Conservation (phyloP, 2,329 filamentous ascomycete genomes). For the Graphium sp. region DNA sequence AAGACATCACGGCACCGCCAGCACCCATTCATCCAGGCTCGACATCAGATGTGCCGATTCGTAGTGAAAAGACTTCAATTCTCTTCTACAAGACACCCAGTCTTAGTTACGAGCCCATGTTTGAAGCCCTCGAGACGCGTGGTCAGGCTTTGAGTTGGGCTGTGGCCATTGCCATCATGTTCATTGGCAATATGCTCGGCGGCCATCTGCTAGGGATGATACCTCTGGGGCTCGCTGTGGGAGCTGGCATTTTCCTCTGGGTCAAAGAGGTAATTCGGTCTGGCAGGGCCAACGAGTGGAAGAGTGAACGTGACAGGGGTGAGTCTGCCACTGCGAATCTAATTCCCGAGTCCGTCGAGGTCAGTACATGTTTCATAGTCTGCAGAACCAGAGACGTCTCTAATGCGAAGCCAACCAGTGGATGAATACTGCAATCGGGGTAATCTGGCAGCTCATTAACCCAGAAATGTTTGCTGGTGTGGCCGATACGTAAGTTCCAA, state of each 20-base stretch:
- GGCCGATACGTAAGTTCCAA: slow-evolving; percentile 51
- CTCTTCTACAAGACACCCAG: slow-evolving; percentile 89
- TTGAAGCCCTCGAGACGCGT: slow-evolving; percentile 54
- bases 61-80: slow-evolving; percentile 91
- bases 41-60: slow-evolving; percentile 87
- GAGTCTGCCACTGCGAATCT: slow-evolving; percentile 76
- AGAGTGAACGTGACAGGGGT: slow-evolving; percentile 69
- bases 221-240: slow-evolving; percentile 52
- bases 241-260: slow-evolving; percentile 76
- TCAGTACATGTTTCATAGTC: too few species aligned
- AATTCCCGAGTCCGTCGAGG: slow-evolving; percentile 75
- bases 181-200: slow-evolving; percentile 67
- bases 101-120: slow-evolving; percentile 82
- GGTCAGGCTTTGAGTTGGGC: slow-evolving; percentile 53
- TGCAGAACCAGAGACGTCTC: too few species aligned
- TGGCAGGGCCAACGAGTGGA: slow-evolving; percentile 75
- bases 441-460: slow-evolving; percentile 84
- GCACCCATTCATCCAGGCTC: slow-evolving; percentile 68
- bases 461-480: slow-evolving; percentile 88
- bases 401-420: too few species aligned
- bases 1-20: slow-evolving; percentile 82
- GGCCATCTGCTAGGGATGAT: slow-evolving; percentile 62
- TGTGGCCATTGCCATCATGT: slow-evolving; percentile 56
- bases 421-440: slow-evolving; percentile 78
- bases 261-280: slow-evolving; percentile 72